Conservation (phyloP, 108 stramenopile species). For the Fistulifera solaris region DNA sequence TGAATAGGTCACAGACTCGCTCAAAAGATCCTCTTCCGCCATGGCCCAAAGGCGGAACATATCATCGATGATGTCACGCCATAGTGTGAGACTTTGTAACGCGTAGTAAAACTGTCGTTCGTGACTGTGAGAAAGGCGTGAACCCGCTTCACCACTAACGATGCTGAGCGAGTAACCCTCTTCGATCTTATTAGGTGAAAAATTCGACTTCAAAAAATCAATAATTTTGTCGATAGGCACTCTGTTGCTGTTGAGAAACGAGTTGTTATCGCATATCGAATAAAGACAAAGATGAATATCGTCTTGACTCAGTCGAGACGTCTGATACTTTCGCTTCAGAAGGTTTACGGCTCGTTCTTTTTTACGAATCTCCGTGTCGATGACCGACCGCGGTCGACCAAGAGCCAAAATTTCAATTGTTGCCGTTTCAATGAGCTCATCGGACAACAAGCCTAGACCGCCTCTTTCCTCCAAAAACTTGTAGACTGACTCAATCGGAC, state of each 20-base stretch:
- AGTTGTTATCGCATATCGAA: conserved; percentile 77
- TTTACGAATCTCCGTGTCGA: conserved; percentile 49
- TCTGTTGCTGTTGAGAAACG: conserved; percentile 75
- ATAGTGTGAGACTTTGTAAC: conserved; percentile 60
- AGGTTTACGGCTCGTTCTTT: conserved; percentile 54
- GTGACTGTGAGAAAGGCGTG: conserved; percentile 71
- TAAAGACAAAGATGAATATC: conserved; percentile 75
- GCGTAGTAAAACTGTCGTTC: conserved; percentile 76
- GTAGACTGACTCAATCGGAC: conserved; percentile 36
- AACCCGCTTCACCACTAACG: conserved; percentile 52
- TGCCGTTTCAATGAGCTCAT: conserved; percentile 42
- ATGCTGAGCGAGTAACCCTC: conserved; percentile 60
- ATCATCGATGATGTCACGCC: conserved; percentile 74
- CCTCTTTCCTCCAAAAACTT: conserved; percentile 37
- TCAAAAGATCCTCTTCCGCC: conserved; percentile 71
- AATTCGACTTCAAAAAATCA: conserved; percentile 40
- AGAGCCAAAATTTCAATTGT: conserved; percentile 64
- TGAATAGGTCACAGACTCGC: conserved; percentile 36
- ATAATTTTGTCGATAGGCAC: conserved; percentile 78
- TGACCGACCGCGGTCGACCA: conserved; percentile 37
- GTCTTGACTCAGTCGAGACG: conserved; percentile 19
- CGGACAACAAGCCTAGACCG: conserved; percentile 27
- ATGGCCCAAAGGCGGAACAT: conserved; percentile 81
- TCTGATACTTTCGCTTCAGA: conserved; percentile 36
- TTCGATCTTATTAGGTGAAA: conserved; percentile 29